Conservation (phyloP, 768 basidiomycete species). For the Asterophora parasitica region DNA sequence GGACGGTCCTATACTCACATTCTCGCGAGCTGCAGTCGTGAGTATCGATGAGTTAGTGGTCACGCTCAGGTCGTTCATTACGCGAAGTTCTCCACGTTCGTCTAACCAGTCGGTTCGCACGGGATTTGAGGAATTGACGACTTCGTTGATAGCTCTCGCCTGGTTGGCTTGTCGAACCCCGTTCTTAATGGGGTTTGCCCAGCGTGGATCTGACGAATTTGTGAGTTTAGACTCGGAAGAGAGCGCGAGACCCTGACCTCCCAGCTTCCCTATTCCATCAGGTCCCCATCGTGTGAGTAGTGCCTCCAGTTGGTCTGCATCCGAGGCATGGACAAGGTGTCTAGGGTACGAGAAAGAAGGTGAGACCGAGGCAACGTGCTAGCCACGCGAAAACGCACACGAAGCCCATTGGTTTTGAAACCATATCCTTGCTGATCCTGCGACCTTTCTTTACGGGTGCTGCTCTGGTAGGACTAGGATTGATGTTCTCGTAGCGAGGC, state of each 20-base stretch:
- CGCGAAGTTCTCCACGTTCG: slow-evolving; percentile 58
- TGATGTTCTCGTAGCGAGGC: slow-evolving; percentile 64
- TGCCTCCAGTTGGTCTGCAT: slow-evolving; percentile 84
- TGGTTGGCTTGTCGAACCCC: slow-evolving; percentile 62
- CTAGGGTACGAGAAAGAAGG: slow-evolving; percentile 32
- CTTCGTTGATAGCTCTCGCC: slow-evolving; percentile 71
- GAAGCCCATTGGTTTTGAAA: slow-evolving; percentile 77
- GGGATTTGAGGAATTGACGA: slow-evolving; percentile 65
- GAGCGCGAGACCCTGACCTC: slow-evolving; percentile 47
- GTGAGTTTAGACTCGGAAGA: slow-evolving; percentile 33
- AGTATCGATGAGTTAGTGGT: slow-evolving; percentile 61
- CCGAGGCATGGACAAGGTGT: slow-evolving; percentile 87
- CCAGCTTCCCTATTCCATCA: slow-evolving; percentile 84
- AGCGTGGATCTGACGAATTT: slow-evolving; percentile 64
- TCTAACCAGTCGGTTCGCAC: slow-evolving; percentile 39
- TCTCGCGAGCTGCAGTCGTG: slow-evolving; percentile 73
- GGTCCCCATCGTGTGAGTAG: slow-evolving; percentile 85
- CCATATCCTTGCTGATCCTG: slow-evolving; percentile 84
- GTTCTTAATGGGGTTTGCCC: slow-evolving; percentile 87
- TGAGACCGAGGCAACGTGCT: slow-evolving; percentile 20
- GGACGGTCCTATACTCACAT: slow-evolving; percentile 41
- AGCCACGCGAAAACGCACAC: slow-evolving; percentile 51
- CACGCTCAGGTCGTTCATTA: slow-evolving; percentile 54
- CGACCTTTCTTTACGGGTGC: slow-evolving; percentile 49
- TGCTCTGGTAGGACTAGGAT: slow-evolving; percentile 24